Evolutionary conservation across 1,284 basidiomycete genomes (phyloP).

Genomic region (Fomes fomentarius): DNA sequence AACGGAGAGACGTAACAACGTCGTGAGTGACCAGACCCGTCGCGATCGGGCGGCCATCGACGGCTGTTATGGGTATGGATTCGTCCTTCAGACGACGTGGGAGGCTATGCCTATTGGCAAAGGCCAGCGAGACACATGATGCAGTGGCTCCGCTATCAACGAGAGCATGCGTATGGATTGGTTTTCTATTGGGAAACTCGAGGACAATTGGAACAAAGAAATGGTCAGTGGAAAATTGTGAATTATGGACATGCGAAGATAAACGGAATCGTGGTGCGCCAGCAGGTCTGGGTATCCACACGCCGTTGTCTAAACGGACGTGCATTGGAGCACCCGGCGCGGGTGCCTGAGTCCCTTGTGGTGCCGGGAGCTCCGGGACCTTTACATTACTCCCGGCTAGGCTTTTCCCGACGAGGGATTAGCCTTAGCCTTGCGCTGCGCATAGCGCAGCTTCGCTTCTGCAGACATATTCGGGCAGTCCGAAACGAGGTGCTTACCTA

Average conservation of each 20-base stretch:
- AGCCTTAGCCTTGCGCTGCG: constrained; percentile 9
- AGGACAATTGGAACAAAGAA: constrained; percentile 39
- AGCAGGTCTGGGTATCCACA: not conserved
- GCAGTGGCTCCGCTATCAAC: constrained; percentile 39
- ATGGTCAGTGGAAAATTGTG: constrained; percentile 28
- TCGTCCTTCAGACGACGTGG: constrained; percentile 28
- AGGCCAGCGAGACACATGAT: constrained; percentile 39
- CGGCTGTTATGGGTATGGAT: constrained; percentile 37
- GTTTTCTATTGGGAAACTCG: constrained; percentile 32
- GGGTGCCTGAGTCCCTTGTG: constrained; percentile 27
- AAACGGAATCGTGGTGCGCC: constrained; percentile 12
- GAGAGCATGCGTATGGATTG: constrained; percentile 35
- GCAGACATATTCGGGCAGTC: constrained; percentile 33
- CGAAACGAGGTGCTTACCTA: constrained; percentile 26
- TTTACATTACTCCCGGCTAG: constrained; percentile 27
- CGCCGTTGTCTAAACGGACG: constrained; percentile 10
- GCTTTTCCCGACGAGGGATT: constrained; percentile 36
- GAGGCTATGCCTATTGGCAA: constrained; percentile 35
- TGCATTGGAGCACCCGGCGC: constrained; percentile 18
- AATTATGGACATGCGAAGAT: constrained; percentile 15
- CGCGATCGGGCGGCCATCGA: constrained; percentile 40
- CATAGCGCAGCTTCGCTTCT: not conserved
- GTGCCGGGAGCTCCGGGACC: constrained; percentile 31
- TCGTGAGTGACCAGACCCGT: constrained; percentile 41
- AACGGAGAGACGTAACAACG: constrained; percentile 30